Evolutionary conservation across 1,284 basidiomycete species (phyloP), one percentile per base, ranked within the genome.

Genomic region (Boletus sp.): DNA sequence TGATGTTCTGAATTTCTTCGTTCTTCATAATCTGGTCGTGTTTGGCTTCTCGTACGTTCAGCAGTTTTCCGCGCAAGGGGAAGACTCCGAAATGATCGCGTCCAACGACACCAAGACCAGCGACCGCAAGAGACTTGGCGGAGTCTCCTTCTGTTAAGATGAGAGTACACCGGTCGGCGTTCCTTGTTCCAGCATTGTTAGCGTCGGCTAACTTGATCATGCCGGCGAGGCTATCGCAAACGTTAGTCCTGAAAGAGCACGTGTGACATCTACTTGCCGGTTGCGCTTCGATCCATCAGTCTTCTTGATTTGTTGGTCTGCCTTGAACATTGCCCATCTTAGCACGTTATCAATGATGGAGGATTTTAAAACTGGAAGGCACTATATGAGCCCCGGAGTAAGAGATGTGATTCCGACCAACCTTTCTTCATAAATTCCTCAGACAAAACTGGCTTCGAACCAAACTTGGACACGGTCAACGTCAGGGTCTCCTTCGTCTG

Each of bases 71-170:
- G 32, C 96, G 90, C 35, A 99, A 77, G 1, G 96, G 96, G 71
- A 99, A 99, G 41, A 99, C 95, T 46, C 96, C 96, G 56, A 92
- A 99, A 63, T 93, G 85, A 69, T 99, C 94, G 54, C 96, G 87
- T 12, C 96, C 96, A 48, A 98, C 94, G 34, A 97, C 94, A 54
- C 85, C 82, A 32, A 99, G 80, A 51, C 96, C 96, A 36, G 94
- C 92, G 25, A 99, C 88, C 9, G 96, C 96, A 17, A 99, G 78
- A 10, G 94, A 84, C 70, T 98, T 98, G 76, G 96, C 96, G 20
- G 96, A 99, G 73, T 99, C 95, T 77, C 96, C 96, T 82, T 99
- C 96, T 0, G 96, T 99, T 16, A 99, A 76, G 56, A 99, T 99
- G 50, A 99, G 80, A 0, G 96, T 99, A 62, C 96, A 99, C 44